Base-by-base conservation (phyloP, 1,284 basidiomycete genomes). In the Malassezia sympodialis region DNA sequence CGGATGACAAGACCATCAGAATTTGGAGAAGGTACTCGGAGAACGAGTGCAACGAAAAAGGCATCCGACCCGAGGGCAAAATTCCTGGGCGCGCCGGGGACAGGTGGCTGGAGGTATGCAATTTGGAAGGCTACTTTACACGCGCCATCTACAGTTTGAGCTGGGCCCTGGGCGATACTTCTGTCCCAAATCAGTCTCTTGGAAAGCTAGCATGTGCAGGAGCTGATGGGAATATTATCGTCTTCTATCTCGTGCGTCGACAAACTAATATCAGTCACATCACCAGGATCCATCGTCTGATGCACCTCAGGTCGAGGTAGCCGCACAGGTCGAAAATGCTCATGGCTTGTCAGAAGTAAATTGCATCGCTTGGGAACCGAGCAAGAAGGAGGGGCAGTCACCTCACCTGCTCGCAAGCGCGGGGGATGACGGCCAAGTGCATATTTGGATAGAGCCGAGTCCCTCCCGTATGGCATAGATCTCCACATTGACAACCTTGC, bases 271-370 rank as follows among this genome's bases (percentile, higher is more conserved):
- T 27, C 26, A 26, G 24, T 19, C 19, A 35, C 23, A 34, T 17
- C 19, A 27, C 24, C 6, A 27, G 23, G 17, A 41, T n/a, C 2
- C 17, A 11, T 11, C 28, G 19, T 21, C 44, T 12, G 28, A 34
- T 27, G 23, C 26, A 7, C 17, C 24, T 28, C 28, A 14, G 6
- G 1, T 49, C 4, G 15, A 35, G 32, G 63, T 67, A 27, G 42
- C 63, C 23, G 67, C 62, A 35, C 60, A 57, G 49, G 49, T 65
- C 39, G 58, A 85, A 8, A 72, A 79, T 7, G 78, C 85, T 0
- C 88, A 91, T 63, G 85, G 80, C 4, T 82, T 85, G 1, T 79
- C 81, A 61, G 88, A 91, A 67, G 79, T 88, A 37, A 90, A 91
- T 72, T 79, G 81, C 32, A 79, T 89, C 12, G 77, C 79, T 1